Base-by-base conservation (phyloP, 768 basidiomycete species). In the Mycena rosella region DNA sequence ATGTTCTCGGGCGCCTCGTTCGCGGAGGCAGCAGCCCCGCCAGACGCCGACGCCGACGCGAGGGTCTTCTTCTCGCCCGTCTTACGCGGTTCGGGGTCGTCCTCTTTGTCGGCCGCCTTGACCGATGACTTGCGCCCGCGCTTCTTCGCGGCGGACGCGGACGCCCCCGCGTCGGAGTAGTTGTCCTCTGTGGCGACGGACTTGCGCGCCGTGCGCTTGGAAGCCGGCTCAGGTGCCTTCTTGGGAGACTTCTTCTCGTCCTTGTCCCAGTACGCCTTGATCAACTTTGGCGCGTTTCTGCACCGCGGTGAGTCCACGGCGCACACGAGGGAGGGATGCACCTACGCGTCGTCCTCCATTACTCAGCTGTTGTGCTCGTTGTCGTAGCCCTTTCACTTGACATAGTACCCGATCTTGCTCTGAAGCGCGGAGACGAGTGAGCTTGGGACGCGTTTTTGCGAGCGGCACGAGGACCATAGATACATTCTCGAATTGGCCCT, bases 331-430 rank as follows among this genome's bases (percentile, higher is more conserved):
- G 36, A 44, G 34, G 53, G n/a, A 40, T 24, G 14, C 30, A 78
- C 88, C 69, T 75, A 92, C 92, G 68, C 86, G 18, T 92, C 92
- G 72, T 96, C 94, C 5, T 76, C 60, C 75, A 87, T 85, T 0
- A 95, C 92, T 93, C 93, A 96, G 76, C 91, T 93, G 76, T 95
- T 93, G 36, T 94, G 87, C 3, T 82, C 79, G 0, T 81, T 74
- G 3, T 71, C 78, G 64, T 95, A 95, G 26, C 86, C 86, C 73
- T 90, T 93, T 94, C 94, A 96, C 68, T 89, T 94, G 53, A 94
- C 93, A 26, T 88, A 83, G 77, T 93, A 96, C 1, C 91, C 93
- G 69, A 86, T 84, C 54, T 85, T 83, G 68, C 91, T 90, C 93
- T 94, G 63, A 13, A 17, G 38, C 29, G 47, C 38, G 60, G 26